phyloP scores from a whole-genome alignment of 345 rosid species.

The Eucalyptus urophylla region DNA sequence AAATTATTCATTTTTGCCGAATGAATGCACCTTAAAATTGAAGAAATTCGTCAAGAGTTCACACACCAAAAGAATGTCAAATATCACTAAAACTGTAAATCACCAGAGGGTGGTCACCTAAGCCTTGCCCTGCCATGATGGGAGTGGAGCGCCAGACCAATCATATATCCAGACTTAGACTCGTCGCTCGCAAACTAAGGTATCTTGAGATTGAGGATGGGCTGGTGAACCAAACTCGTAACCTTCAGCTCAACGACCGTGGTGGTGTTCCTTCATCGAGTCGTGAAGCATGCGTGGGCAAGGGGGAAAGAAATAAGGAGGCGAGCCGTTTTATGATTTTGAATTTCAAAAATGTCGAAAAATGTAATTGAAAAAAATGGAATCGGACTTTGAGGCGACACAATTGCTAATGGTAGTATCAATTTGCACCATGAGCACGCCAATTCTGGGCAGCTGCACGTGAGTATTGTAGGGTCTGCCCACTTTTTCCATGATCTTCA shows the following conservation, averaged over 20 bases:
- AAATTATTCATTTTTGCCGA: no score
- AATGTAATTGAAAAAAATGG: no score
- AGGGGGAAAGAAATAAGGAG: not conserved
- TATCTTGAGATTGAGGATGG: not conserved
- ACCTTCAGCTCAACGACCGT: not conserved
- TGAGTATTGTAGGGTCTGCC: fast-evolving
- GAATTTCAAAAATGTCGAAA: not conserved
- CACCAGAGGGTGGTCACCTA: not conserved
- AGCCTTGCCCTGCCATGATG: not conserved
- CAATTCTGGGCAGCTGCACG: fast-evolving
- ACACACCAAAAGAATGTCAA: not conserved
- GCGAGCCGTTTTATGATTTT: not conserved
- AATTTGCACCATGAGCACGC: not conserved
- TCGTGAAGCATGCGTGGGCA: not conserved
- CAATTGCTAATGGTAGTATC: not conserved
- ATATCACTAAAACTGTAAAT: not conserved
- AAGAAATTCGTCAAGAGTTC: not conserved
- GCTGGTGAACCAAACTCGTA: not conserved
- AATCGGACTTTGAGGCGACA: not conserved
- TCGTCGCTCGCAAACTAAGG: not conserved
- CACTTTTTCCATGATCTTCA: not conserved
- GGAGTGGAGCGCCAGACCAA: fast-evolving
- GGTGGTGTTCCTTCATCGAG: not conserved
- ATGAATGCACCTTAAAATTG: not conserved
- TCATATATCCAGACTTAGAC: not conserved